Conservation (phyloP, 2,329 filamentous ascomycete species). For the Fusarium bactridioides region DNA sequence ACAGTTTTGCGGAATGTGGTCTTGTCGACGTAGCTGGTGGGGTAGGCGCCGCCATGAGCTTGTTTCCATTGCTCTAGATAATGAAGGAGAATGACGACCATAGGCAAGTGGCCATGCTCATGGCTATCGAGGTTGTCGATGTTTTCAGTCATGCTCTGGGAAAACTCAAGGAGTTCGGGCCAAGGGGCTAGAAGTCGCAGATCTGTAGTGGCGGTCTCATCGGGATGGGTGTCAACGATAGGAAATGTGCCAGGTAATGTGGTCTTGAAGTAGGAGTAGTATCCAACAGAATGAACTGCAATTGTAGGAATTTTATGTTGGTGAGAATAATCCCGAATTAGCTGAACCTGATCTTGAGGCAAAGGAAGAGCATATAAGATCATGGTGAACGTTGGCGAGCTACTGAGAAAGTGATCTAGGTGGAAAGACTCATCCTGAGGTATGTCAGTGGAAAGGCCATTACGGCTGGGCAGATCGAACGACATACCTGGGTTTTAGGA, state of each 20-base stretch:
- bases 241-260: slow-evolving; percentile 81
- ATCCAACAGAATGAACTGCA: slow-evolving; percentile 87
- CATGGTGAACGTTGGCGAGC: slow-evolving; percentile 56
- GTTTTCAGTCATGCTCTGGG: slow-evolving; percentile 69
- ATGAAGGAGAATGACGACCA: slow-evolving; percentile 82
- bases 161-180: slow-evolving; percentile 78
- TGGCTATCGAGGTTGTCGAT: slow-evolving; percentile 77
- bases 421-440: slow-evolving; percentile 44
- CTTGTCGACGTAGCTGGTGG: slow-evolving; percentile 85
- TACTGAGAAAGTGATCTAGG: slow-evolving; percentile 53
- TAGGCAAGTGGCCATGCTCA: slow-evolving; percentile 91
- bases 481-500: slow-evolving; percentile 53
- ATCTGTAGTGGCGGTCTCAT: slow-evolving; percentile 83
- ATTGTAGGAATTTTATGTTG: slow-evolving; percentile 75
- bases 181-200: slow-evolving; percentile 86
- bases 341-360: slow-evolving; percentile 50
- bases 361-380: slow-evolving; percentile 65
- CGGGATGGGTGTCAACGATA: slow-evolving; percentile 94
- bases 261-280: slow-evolving; percentile 89
- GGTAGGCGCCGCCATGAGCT: slow-evolving; percentile 71
- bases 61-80: slow-evolving; percentile 84
- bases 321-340: slow-evolving; percentile 57
- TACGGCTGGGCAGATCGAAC: neutral
- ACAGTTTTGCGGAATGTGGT: slow-evolving; percentile 79
- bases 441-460: slow-evolving; percentile 1